These are phyloP conservation scores for grape (Vitis vinifera) DNA, from an alignment of 164 flowering plant genomes.

Conservation along the genomic window ASM3070453v1 NC_081820.1:22818501-22819000, in stretches of 20 bases:
- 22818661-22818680: not conserved
- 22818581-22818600: no score
- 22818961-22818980: constrained; percentile 67
- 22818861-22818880: constrained; percentile 13
- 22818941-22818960: constrained; percentile 17
- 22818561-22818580: no score
- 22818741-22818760: not conserved
- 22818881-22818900: constrained; percentile 30
- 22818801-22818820: constrained; percentile 19
- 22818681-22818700: not conserved
- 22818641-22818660: not conserved
- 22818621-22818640: no score
- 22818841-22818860: constrained; percentile 9
- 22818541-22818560: no score
- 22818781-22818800: constrained; percentile 32
- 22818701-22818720: not conserved
- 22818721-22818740: not conserved
- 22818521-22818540: no score
- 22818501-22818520: no score
- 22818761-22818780: constrained; percentile 20
- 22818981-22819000: constrained; percentile 93
- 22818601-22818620: no score
- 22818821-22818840: constrained; percentile 7
- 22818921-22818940: constrained; percentile 12
- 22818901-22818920: constrained; percentile 9